These are phyloP conservation scores for Meyerozyma athensensis DNA, from an alignment of 1,139 yeast species.

Conservation along the genomic window DNA sequence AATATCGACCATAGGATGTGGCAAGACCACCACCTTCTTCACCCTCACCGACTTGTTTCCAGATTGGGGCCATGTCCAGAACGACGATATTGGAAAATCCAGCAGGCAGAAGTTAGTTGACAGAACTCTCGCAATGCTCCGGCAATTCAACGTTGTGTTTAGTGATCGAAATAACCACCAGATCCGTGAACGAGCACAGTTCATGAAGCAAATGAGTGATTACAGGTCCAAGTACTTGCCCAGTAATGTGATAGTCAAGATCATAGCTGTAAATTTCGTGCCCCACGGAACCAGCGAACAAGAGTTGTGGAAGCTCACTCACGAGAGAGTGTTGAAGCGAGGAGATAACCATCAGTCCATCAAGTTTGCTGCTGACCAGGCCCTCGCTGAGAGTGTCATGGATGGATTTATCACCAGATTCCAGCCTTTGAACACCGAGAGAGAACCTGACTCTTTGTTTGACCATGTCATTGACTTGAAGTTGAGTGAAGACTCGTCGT, in stretches of 20 bases:
- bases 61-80: slow-evolving; percentile 76
- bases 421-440: slow-evolving; percentile 47
- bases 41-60: slow-evolving; percentile 56
- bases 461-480: slow-evolving; percentile 56
- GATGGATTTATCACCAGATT: slow-evolving; percentile 67
- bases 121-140: slow-evolving; percentile 37
- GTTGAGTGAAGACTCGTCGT: slow-evolving; percentile 47
- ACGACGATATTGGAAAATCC: slow-evolving; percentile 63
- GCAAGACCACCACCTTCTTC: slow-evolving; percentile 79
- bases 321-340: slow-evolving; percentile 54
- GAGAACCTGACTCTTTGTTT: slow-evolving; percentile 63
- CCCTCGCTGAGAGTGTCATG: slow-evolving; percentile 57
- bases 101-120: slow-evolving; percentile 50
- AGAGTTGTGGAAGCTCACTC: slow-evolving; percentile 49
- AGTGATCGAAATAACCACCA: slow-evolving; percentile 84
- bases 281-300: slow-evolving; percentile 22
- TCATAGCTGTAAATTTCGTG: slow-evolving; percentile 70
- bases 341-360: slow-evolving; percentile 93
- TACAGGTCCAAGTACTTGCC: slow-evolving; percentile 33
- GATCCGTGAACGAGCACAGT: slow-evolving; percentile 59
- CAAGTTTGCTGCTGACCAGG: slow-evolving; percentile 41
- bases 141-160: slow-evolving; percentile 47
- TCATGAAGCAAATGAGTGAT: slow-evolving; percentile 51
- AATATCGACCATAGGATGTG: slow-evolving; percentile 90
- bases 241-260: slow-evolving; percentile 32